Percentiles rank a stretch among this genome's conserved stretches.
phyloP scores from a whole-genome alignment of 495 filamentous ascomycete species.

The Peziza echinospora region DNA sequence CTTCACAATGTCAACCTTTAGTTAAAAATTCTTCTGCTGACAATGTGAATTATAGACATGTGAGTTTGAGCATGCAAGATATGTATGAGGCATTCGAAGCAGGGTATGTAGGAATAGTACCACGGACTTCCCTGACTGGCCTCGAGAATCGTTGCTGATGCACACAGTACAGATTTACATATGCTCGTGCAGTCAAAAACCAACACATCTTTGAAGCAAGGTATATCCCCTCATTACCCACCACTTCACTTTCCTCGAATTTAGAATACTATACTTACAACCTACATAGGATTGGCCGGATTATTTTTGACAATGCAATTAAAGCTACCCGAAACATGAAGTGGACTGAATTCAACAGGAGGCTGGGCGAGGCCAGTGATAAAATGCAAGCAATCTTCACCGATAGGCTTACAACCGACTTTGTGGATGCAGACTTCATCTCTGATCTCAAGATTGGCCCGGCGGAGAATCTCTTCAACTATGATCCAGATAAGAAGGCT shows the following conservation, averaged over 20 bases:
- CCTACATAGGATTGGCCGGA: constrained; percentile 9
- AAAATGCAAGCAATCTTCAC: constrained; percentile 11
- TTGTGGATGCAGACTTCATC: constrained; percentile 10
- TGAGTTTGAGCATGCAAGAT: too few relatives aligned
- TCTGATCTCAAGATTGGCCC: constrained; percentile 12
- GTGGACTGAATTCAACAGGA: constrained; percentile 10
- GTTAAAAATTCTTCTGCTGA: too few relatives aligned
- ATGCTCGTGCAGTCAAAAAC: constrained; percentile 11
- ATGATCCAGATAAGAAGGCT: constrained; percentile 4
- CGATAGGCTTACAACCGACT: constrained; percentile 13
- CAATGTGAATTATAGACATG: too few relatives aligned
- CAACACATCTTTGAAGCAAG: constrained; percentile 11
- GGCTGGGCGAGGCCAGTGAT: constrained; percentile 2
- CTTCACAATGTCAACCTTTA: too few relatives aligned
- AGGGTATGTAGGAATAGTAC: too few relatives aligned
- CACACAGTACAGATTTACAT: too few relatives aligned
- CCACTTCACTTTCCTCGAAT: too few relatives aligned
- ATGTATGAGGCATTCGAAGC: too few relatives aligned
- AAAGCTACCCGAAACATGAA: constrained; percentile 8
- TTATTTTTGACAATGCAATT: constrained; percentile 10
- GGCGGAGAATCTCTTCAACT: constrained; percentile 10
- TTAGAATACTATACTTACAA: background rate
- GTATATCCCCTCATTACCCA: constrained; percentile 1
- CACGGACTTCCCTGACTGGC: too few relatives aligned
- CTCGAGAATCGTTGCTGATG: too few relatives aligned